Percentiles rank a stretch among this genome's conserved stretches.
These are phyloP conservation scores for Crucibulum parvulum DNA, from an alignment of 1,284 basidiomycete genomes.

Conservation along the genomic window DNA sequence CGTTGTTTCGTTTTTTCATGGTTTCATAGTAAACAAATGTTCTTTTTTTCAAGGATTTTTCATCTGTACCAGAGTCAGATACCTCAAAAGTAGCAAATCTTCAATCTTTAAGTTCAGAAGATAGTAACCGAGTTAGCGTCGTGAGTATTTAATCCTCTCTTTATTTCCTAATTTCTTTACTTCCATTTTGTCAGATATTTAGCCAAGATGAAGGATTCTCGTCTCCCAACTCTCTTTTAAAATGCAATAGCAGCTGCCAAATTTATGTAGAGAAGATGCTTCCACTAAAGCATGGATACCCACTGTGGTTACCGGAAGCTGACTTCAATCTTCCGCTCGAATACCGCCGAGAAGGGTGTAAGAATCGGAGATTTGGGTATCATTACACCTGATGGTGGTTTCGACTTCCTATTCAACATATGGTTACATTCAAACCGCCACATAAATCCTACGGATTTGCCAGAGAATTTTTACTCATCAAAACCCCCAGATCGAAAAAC, in stretches of 20 bases:
- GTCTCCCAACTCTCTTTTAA: neutral
- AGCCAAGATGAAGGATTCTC: neutral
- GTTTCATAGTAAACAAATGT: too few relatives aligned
- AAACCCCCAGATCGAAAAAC: neutral
- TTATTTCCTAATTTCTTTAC: too few relatives aligned
- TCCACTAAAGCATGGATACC: neutral
- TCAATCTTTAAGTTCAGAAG: too few relatives aligned
- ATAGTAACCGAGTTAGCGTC: too few relatives aligned
- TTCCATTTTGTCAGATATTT: neutral
- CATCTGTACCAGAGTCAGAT: too few relatives aligned
- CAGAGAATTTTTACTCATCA: constrained; percentile 10
- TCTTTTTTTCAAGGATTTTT: too few relatives aligned
- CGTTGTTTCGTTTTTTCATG: too few relatives aligned
- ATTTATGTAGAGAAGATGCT: neutral
- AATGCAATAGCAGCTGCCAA: neutral
- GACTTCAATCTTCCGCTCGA: constrained; percentile 4
- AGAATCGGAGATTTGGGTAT: constrained; percentile 35
- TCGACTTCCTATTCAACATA: constrained; percentile 37
- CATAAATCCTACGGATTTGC: constrained; percentile 14
- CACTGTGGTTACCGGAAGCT: neutral
- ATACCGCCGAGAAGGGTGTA: constrained; percentile 13
- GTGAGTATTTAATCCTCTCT: too few relatives aligned
- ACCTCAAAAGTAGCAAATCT: too few relatives aligned
- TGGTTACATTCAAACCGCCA: constrained; percentile 17
- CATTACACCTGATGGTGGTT: constrained; percentile 23